Evolutionary conservation across 306 rosid genomes (phyloP).

Genomic region (barrel medic (Medicago truncatula)): DNA sequence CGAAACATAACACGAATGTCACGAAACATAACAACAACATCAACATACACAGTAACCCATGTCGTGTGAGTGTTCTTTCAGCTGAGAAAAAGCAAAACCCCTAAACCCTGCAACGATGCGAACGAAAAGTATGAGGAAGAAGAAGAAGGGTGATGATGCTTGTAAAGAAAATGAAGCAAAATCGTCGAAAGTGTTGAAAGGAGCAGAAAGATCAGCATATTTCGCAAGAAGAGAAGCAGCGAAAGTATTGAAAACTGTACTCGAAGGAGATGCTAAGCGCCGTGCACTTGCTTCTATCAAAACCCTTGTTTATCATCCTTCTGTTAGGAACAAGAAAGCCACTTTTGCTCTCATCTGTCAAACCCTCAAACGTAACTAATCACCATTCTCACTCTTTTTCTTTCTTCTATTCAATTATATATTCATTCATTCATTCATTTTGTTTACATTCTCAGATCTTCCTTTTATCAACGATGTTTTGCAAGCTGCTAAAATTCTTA

Average conservation of each 20-base stretch:
- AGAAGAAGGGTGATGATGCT: neutral
- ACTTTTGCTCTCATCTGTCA: slow-evolving; percentile 84
- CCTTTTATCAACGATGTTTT: slow-evolving; percentile 70
- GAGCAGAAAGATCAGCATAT: slow-evolving; percentile 78
- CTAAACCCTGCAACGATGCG: slow-evolving; percentile 24
- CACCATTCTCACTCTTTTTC: neutral
- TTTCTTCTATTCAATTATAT: neutral
- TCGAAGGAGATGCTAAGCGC: slow-evolving; percentile 82
- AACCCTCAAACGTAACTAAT: slow-evolving; percentile 86
- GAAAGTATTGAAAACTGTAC: slow-evolving; percentile 66
- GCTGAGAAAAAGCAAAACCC: slow-evolving; percentile 28
- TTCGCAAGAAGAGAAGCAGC: slow-evolving; percentile 92
- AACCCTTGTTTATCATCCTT: slow-evolving; percentile 79
- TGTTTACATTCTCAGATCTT: slow-evolving; percentile 66
- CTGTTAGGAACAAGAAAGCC: slow-evolving; percentile 84
- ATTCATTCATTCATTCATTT: neutral
- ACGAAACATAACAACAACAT: neutral
- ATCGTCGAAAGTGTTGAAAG: slow-evolving; percentile 28
- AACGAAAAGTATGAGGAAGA: slow-evolving; percentile 29
- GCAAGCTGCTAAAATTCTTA: slow-evolving; percentile 57
- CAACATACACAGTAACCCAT: neutral
- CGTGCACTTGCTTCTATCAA: slow-evolving; percentile 89
- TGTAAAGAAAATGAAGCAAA: slow-evolving; percentile 22
- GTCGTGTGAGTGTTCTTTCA: neutral
- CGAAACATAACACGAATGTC: neutral